Evolutionary conservation across 2,329 filamentous ascomycete species (phyloP), one percentile per base, ranked within the genome.

Genomic region (Ophidiomyces ophidiicola): DNA sequence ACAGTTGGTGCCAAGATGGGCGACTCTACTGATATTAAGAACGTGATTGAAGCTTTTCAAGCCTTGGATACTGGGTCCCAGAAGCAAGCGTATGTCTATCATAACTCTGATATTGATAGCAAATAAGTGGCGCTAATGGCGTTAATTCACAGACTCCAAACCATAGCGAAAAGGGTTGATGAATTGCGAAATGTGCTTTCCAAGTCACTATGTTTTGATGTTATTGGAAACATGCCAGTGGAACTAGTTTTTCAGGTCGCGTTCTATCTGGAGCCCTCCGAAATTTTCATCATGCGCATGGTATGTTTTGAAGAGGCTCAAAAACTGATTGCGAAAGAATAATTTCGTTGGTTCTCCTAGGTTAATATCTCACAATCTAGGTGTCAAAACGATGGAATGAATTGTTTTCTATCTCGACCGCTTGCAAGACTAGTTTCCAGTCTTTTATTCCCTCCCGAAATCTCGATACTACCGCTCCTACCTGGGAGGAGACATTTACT

Each of bases 341-440:
- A n/a, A n/a, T n/a, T n/a, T n/a, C n/a, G n/a, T n/a, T n/a, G n/a
- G n/a, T n/a, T 28, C 17, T 5, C 11, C 19, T 24, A n/a, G 23
- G 17, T 20, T 11, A 21, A 3, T 14, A n/a, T 19, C 14, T 15
- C 6, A 21, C 8, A 11, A 18, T 10, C 26, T 33, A 60, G 57
- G 57, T 61, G 33, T 60, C 57, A 8, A 55, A 43, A 44, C 46
- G 45, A 40, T 62, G 59, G 59, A 40, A 47, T 8, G 32, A 43
- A 17, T 15, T 59, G 10, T 43, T 61, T 8, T 55, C 55, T n/a
- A 55, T 53, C 0, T 37, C 44, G 5, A 12, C 36, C 2, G 44
- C 53, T 20, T 51, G 50, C 29, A 32, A 38, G 21, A 30, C 44
- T 21, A 41, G 48, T 12, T 42, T 51, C 21, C 45, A 35, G 8